A percentile compares a stretch with the other conserved stretches of the same genome.
These are phyloP conservation scores for Fusarium pseudoanthophilum DNA, from an alignment of 2,329 filamentous ascomycete genomes.

Conservation along the genomic window DNA sequence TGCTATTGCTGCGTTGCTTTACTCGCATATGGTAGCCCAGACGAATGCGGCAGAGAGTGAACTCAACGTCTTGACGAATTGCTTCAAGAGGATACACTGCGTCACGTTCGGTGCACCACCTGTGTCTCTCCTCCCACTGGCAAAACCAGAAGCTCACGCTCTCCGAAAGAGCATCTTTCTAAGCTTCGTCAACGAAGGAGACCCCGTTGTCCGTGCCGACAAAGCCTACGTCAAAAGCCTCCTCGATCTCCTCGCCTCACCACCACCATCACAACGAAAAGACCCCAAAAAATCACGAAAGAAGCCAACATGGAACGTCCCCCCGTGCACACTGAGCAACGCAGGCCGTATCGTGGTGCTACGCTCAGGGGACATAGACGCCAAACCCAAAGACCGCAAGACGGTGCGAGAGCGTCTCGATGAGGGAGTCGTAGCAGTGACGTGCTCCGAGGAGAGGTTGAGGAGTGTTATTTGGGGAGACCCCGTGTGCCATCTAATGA, in stretches of 20 bases:
- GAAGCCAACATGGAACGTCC: constrained; percentile 70
- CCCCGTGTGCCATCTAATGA: constrained; percentile 83
- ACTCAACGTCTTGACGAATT: constrained; percentile 73
- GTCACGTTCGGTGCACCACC: constrained; percentile 88
- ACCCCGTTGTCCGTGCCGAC: constrained; percentile 82
- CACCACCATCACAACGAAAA: constrained; percentile 53
- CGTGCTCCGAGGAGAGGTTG: constrained; percentile 74
- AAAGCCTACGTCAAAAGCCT: constrained; percentile 79
- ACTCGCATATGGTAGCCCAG: constrained; percentile 80
- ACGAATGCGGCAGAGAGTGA: constrained; percentile 69
- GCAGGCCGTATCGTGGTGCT: constrained; percentile 77
- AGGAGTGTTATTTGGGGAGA: constrained; percentile 82
- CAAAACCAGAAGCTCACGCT: constrained; percentile 62
- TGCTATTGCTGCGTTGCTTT: constrained; percentile 82
- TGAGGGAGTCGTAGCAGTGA: constrained; percentile 74
- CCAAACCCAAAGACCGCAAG: constrained; percentile 55
- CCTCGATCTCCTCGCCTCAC: constrained; percentile 73
- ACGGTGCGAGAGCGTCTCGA: constrained; percentile 61
- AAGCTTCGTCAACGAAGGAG: constrained; percentile 86
- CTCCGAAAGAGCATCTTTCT: constrained; percentile 78
- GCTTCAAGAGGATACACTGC: constrained; percentile 84
- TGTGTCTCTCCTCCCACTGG: constrained; percentile 75
- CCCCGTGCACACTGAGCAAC: constrained; percentile 73
- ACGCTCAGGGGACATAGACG: constrained; percentile 58
- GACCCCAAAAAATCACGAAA: constrained; percentile 28